Percentiles rank a stretch among this genome's conserved stretches.
These are phyloP conservation scores for Aureobasidium lini DNA, from an alignment of 2,329 filamentous ascomycete genomes.

Conservation along the genomic window DNA sequence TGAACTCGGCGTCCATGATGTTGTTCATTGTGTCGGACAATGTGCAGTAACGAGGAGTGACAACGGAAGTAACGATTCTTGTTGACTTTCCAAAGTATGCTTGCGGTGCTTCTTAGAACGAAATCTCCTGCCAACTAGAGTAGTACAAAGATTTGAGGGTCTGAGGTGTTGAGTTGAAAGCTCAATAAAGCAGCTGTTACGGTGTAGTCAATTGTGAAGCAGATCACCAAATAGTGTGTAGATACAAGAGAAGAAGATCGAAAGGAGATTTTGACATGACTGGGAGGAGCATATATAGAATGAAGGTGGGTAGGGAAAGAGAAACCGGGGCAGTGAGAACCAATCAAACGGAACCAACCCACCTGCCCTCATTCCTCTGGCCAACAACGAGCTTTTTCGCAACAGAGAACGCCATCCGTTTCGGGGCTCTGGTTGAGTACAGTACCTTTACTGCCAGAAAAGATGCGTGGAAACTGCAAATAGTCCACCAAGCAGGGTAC, in stretches of 20 bases:
- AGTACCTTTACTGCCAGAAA: not conserved
- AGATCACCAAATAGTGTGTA: not conserved
- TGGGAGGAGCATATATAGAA: constrained; percentile 1
- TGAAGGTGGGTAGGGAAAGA: not conserved
- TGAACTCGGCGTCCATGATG: not conserved
- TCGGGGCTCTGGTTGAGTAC: not conserved
- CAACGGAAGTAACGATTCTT: not conserved
- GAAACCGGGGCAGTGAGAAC: not conserved
- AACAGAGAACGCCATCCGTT: not conserved
- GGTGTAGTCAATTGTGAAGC: not conserved
- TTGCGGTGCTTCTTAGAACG: not conserved
- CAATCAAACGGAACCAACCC: constrained; percentile 6
- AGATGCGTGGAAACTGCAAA: not conserved
- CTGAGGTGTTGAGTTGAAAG: not conserved
- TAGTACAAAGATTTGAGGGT: not conserved
- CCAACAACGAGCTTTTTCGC: not conserved
- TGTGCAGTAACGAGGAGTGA: too few species aligned
- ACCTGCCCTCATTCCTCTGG: not conserved
- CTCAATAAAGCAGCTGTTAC: not conserved
- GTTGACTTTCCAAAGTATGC: not conserved
- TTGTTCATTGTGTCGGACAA: not conserved
- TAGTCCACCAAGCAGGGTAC: not conserved
- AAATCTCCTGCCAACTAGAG: not conserved
- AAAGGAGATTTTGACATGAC: not conserved
- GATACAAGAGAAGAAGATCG: not conserved